Conservation (phyloP, 257 asterid genomes). For the Osmanthus fragrans region DNA sequence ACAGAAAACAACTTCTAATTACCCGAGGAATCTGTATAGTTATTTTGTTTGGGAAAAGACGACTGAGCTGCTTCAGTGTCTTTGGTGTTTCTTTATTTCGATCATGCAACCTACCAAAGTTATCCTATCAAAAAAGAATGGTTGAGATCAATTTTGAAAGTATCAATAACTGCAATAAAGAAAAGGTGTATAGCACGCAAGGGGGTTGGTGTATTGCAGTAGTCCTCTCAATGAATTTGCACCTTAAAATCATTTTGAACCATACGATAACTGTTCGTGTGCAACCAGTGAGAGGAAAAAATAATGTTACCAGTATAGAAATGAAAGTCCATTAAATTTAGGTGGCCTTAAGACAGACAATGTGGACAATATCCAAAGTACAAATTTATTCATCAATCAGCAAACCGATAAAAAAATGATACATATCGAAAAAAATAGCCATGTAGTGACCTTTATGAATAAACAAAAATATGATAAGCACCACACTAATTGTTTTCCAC, state of each 20-base stretch:
- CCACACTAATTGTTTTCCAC: not conserved
- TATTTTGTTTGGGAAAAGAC: slow-evolving; percentile 92
- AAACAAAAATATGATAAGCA: not conserved
- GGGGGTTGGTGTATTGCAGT: not conserved
- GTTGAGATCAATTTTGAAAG: not conserved
- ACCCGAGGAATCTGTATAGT: slow-evolving; percentile 90
- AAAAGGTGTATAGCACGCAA: not conserved
- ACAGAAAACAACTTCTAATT: slow-evolving; percentile 18
- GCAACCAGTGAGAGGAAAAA: not conserved
- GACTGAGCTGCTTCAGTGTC: slow-evolving; percentile 74
- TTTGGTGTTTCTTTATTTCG: slow-evolving; percentile 82
- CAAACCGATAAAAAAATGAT: not conserved
- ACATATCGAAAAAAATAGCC: not conserved
- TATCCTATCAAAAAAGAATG: slow-evolving; percentile 52
- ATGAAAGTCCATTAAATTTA: not conserved
- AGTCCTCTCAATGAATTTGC: not conserved
- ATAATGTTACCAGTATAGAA: not conserved
- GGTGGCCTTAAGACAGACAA: not conserved
- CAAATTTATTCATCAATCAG: not conserved
- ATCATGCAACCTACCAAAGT: slow-evolving; percentile 70
- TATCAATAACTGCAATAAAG: not conserved
- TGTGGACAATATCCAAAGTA: not conserved
- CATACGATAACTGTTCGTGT: not conserved
- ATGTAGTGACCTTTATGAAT: not conserved
- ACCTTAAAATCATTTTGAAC: not conserved